Base-by-base conservation (phyloP, 345 rosid genomes). In the Laguncularia racemosa region DNA sequence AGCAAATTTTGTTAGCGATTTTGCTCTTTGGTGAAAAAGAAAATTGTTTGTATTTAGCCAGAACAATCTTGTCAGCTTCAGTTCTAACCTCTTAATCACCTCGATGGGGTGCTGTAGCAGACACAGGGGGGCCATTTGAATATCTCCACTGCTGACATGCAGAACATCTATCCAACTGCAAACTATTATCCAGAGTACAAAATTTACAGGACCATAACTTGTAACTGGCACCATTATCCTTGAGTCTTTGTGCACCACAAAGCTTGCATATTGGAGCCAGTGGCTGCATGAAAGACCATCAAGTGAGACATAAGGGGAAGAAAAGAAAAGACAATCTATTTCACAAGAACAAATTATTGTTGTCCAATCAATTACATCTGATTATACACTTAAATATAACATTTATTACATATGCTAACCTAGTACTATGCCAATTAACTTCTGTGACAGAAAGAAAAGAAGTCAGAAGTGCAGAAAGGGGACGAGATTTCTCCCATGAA, bases 131-230 rank as follows among this genome's bases (percentile, higher is more conserved):
- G 17, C 97, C 98, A 43, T 67, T 62, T 33, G 96, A 92, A 67
- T 80, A 85, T 76, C 97, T 82, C 95, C 97, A 93, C 50, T 79
- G 88, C 56, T 67, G 81, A 68, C 99, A 92, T 19, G 89, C 98
- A 38, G 73, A 78, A 58, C 93, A 92, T 65, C 80, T 83, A 53
- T 89, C 95, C 62, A 72, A 38, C 62, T 77, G 68, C 48, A 74
- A 71, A 58, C 71, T 55, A 68, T 86, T 86, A 52, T 89, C 96
- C 73, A 86, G 53, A 0, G 95, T 86, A 56, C 88, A 86, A 63
- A 86, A 89, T 67, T 81, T 81, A 72, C 96, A 83, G 3, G 76
- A 64, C 97, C 97, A 93, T 0, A 63, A 45, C 62, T 81, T 78
- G 76, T 68, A 48, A 72, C 71, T 76, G 62, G 55, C 13, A 60